A percentile compares a stretch with the other conserved stretches of the same genome.
phyloP scores from a whole-genome alignment of 768 basidiomycete genomes.

The Pseudohyphozyma bogoriensis region DNA sequence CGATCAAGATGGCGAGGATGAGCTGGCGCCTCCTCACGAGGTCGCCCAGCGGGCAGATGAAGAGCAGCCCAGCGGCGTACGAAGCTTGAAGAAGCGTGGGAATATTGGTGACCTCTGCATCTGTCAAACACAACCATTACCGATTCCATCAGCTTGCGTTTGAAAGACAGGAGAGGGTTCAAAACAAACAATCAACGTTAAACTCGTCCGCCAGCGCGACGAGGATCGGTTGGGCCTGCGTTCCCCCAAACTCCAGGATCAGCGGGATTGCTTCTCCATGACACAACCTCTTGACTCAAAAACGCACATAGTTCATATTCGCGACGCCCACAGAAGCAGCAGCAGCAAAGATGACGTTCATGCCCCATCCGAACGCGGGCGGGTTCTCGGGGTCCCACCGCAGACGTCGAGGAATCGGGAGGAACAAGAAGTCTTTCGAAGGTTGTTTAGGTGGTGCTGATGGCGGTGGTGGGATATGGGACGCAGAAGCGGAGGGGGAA shows the following conservation, averaged over 20 bases:
- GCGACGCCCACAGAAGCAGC: conserved; percentile 52
- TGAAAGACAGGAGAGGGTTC: no score
- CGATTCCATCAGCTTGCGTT: no score
- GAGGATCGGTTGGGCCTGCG: conserved; percentile 30
- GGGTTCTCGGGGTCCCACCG: conserved; percentile 49
- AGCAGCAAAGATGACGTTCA: conserved; percentile 55
- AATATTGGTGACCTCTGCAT: conserved; percentile 32
- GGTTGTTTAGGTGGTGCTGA: no score
- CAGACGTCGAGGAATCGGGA: conserved; percentile 54
- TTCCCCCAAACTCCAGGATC: no score
- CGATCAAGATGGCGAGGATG: conserved; percentile 49
- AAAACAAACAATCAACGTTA: conserved; percentile 4
- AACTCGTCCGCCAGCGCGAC: conserved; percentile 7
- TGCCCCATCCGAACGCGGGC: conserved; percentile 46
- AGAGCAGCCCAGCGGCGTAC: conserved; percentile 53
- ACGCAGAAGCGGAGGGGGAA: no score
- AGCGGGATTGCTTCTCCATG: conserved; percentile 29
- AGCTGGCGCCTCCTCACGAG: conserved; percentile 66
- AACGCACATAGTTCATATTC: no score
- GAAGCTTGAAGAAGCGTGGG: conserved; percentile 42
- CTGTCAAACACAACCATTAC: no score
- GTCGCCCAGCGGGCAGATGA: conserved; percentile 75
- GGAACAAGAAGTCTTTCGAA: conserved; percentile 57
- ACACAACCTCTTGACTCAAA: background rate
- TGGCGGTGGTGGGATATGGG: no score